Conservation (phyloP, 768 basidiomycete species). For the Kondoa subrosea region DNA sequence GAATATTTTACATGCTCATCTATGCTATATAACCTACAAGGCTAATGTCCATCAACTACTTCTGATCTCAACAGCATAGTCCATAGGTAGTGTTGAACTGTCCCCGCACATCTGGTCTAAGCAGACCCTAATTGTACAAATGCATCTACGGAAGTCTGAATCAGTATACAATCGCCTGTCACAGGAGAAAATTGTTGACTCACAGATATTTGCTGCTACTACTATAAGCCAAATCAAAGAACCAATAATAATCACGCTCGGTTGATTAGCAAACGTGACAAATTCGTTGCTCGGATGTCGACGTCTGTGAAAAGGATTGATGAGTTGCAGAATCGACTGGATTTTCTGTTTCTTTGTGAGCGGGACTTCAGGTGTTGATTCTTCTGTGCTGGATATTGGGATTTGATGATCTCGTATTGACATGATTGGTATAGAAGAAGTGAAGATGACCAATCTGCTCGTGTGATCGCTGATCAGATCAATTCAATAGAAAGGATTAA, state of each 20-base stretch:
- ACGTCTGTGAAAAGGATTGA: slow-evolving; percentile 14
- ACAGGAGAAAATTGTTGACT: no score
- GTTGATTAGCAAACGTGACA: slow-evolving; percentile 17
- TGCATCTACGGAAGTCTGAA: no score
- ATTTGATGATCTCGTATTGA: slow-evolving; percentile 3
- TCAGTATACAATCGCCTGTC: no score
- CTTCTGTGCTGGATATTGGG: neutral
- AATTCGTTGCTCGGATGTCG: neutral
- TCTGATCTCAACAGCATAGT: no score
- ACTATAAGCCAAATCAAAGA: slow-evolving; percentile 12
- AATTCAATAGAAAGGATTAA: neutral
- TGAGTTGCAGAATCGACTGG: slow-evolving; percentile 4
- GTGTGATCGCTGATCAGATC: neutral
- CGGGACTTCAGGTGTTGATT: neutral
- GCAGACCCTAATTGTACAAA: no score
- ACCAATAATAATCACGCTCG: slow-evolving; percentile 10
- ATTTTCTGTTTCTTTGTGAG: neutral
- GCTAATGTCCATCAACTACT: no score
- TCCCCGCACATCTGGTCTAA: no score
- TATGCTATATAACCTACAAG: no score
- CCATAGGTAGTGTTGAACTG: no score
- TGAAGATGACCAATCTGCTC: slow-evolving; percentile 16
- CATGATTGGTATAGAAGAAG: slow-evolving; percentile 13
- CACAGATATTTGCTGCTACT: slow-evolving; percentile 17
- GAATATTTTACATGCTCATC: no score